Conservation (phyloP, 2,329 filamentous ascomycete genomes). For the Ceratocystis huliohia region DNA sequence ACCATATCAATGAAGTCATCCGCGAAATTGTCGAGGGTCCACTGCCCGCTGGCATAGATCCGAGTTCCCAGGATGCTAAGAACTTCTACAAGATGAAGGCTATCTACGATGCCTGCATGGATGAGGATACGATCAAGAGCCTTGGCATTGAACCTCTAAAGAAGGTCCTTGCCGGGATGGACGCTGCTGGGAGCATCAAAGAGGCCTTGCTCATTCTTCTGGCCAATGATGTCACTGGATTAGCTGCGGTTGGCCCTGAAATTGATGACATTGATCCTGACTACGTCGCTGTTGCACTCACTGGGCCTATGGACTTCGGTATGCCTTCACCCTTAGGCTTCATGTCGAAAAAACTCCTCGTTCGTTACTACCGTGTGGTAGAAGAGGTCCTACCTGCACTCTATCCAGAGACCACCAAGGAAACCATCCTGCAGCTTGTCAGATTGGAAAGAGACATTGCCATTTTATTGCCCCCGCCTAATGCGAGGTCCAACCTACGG, state of each 20-base stretch:
- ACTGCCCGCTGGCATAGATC: slow-evolving; percentile 32
- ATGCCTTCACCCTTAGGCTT: slow-evolving; percentile 52
- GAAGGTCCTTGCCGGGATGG: slow-evolving; percentile 41
- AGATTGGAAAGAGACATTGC: slow-evolving; percentile 51
- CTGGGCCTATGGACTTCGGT: slow-evolving; percentile 40
- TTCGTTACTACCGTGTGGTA: slow-evolving; percentile 34
- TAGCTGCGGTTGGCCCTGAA: slow-evolving; percentile 29
- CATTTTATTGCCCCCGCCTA: slow-evolving; percentile 39
- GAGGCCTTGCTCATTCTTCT: slow-evolving; percentile 37
- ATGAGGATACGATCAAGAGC: slow-evolving; percentile 44
- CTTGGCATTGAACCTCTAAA: slow-evolving; percentile 44
- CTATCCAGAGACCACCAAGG: slow-evolving; percentile 29
- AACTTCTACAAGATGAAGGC: slow-evolving; percentile 56
- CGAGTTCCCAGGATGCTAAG: slow-evolving; percentile 36
- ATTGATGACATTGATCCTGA: slow-evolving; percentile 35
- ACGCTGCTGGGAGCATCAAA: slow-evolving; percentile 26
- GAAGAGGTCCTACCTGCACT: slow-evolving; percentile 26
- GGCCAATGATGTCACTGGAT: slow-evolving; percentile 34
- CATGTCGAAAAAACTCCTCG: slow-evolving; percentile 37
- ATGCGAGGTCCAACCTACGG: slow-evolving; percentile 49
- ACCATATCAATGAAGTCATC: slow-evolving; percentile 45
- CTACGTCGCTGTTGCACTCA: slow-evolving; percentile 29
- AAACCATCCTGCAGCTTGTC: slow-evolving; percentile 35
- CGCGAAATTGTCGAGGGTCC: slow-evolving; percentile 51
- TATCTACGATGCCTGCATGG: slow-evolving; percentile 53